These are phyloP conservation scores for Euclidium syriacum DNA, from an alignment of 345 rosid genomes.

Conservation along the genomic window DNA sequence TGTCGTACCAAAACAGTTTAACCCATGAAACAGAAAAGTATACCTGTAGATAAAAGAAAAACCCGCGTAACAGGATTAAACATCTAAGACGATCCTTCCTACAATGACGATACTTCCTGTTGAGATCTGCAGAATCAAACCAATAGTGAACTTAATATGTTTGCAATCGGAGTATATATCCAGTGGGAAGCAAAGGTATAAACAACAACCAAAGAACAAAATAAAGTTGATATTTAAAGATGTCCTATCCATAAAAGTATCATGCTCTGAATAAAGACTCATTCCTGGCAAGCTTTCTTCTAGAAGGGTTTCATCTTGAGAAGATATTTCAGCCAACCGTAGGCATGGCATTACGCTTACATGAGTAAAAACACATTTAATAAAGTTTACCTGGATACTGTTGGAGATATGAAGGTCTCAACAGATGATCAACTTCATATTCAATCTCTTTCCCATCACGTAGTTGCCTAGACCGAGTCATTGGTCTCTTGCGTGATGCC, in stretches of 20 bases:
- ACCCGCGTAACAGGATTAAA: conserved; percentile 68
- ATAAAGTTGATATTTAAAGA: too few relatives aligned
- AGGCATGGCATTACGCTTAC: background rate
- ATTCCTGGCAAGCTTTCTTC: background rate
- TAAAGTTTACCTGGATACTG: conserved; percentile 35
- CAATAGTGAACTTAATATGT: conserved; percentile 1
- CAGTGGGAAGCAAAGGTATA: background rate
- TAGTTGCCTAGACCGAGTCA: conserved; percentile 13
- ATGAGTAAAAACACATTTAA: background rate
- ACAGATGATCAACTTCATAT: background rate
- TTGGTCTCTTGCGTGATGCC: conserved; percentile 23
- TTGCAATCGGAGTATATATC: background rate
- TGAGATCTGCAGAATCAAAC: conserved; percentile 46
- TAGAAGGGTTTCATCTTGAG: background rate
- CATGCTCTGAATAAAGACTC: background rate
- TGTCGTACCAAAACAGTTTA: background rate
- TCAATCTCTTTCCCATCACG: conserved; percentile 35
- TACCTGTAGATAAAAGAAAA: conserved; percentile 68
- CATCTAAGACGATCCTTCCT: conserved; percentile 23
- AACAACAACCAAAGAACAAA: too few relatives aligned
- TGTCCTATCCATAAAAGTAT: too few relatives aligned
- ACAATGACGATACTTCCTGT: conserved; percentile 7
- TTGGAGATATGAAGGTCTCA: conserved; percentile 50
- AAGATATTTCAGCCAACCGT: background rate
- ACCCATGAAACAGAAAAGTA: conserved; percentile 22